Base-by-base conservation (phyloP, 345 rosid species). In the Dovyalis caffra region DNA sequence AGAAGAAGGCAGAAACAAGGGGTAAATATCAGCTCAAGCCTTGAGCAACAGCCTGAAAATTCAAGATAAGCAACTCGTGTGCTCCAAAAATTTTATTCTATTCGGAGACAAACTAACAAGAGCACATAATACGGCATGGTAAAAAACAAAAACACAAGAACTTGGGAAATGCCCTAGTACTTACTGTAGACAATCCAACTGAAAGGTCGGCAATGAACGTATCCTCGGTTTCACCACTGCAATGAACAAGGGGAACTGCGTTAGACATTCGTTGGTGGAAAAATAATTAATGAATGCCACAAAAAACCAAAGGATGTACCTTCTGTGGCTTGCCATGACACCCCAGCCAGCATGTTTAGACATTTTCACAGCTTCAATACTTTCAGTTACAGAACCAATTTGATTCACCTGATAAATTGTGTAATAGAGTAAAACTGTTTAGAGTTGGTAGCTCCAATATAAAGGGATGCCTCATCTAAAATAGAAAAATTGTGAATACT, bases 271-370 rank as follows among this genome's bases (percentile, higher is more conserved):
- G 10, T 8, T 3, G 26, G 5, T 53, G 58, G 3, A n/a, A 53
- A n/a, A n/a, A 6, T n/a, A 8, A 21, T 8, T 53, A 9, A n/a
- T 53, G 11, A 8, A 53, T 31, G 61, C 10, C 60, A 14, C 1
- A 23, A 33, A 45, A 5, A 61, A 62, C 2, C 29, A 1, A 15
- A 68, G 47, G 43, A 32, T 8, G 26, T 32, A 76, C 88, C 90
- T 85, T 75, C 97, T 80, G 85, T 95, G 99, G 85, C 99, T 95
- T 33, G 99, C 87, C 99, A 95, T 91, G 73, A 95, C 97, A 70
- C 97, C 98, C 99, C 99, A 93, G 0, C 99, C 98, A 76, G 99
- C 99, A 64, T n/a, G 82, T 85, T 95, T 95, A 5, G 99, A 91
- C 99, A 95, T 93, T 85, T 67, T 95, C 29, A 95, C 98, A 40